Evolutionary conservation across 2,329 filamentous ascomycete genomes (phyloP), one percentile per base, ranked within the genome.

Genomic region (Cytospora piceae): DNA sequence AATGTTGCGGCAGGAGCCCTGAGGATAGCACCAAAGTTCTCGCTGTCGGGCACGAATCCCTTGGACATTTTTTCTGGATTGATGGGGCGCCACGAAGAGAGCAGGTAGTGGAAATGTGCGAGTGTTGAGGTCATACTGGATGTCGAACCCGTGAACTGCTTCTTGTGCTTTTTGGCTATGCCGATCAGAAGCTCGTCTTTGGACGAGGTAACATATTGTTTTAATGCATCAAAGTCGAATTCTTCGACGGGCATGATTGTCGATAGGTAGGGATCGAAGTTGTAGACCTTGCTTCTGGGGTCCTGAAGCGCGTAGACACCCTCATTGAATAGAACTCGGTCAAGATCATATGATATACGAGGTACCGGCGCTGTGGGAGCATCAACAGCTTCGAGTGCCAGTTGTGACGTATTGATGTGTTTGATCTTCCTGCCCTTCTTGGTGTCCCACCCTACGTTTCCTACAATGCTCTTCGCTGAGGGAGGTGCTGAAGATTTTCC

Each of bases 211-310:
- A 97, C 88, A 76, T 97, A 99, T 69, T 89, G 84, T 75, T 91
- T 92, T 62, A 99, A 78, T 4, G 93, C 89, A 65, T 91, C 85
- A 76, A 96, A 99, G 73, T 99, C 92, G 73, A 99, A 99, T 73
- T 99, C 92, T 2, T 86, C 82, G 20, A 95, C 89, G 2, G 95
- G 94, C 93, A 98, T 98, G 72, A 99, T 96, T 61, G 88, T 88
- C 67, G 93, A 87, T 24, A 99, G 84, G 73, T 97, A 97, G 0
- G 96, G 95, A 74, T 99, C 94, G 72, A 99, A 99, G 75, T 99
- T 99, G 83, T 88, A 99, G 8, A 98, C 93, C 22, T 88, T 85
- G 49, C 94, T 93, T 65, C 92, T 87, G 29, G 90, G 88, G 75
- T 99, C 95, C 77, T 96, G 94, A 60, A 99, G 85, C 59, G 92